Evolutionary conservation across 805 yeast species (phyloP).

Genomic region (Kurtzmaniella fragi): DNA sequence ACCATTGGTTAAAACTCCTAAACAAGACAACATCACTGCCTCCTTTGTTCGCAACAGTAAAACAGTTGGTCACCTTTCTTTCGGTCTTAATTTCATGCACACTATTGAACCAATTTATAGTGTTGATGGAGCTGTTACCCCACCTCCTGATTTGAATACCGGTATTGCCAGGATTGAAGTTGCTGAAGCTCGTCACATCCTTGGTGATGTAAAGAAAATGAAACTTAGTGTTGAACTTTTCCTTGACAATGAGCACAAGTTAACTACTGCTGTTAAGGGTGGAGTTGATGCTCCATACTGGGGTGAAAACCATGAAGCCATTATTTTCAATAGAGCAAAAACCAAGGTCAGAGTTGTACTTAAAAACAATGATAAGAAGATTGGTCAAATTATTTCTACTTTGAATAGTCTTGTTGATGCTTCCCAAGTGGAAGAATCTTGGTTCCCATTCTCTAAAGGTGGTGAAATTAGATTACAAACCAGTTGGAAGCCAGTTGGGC

Average conservation of each 20-base stretch:
- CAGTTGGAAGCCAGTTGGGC: slow-evolving; percentile 81
- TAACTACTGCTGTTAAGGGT: slow-evolving; percentile 55
- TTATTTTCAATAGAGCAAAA: slow-evolving; percentile 67
- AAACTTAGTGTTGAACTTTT: slow-evolving; percentile 69
- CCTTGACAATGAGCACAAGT: slow-evolving; percentile 54
- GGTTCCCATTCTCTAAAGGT: slow-evolving; percentile 69
- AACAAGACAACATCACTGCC: slow-evolving; percentile 44
- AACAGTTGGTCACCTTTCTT: slow-evolving; percentile 69
- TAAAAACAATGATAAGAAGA: slow-evolving; percentile 49
- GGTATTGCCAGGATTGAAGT: slow-evolving; percentile 78
- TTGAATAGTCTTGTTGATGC: slow-evolving; percentile 69
- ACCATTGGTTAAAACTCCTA: slow-evolving; percentile 49
- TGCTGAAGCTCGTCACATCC: slow-evolving; percentile 55
- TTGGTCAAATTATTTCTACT: slow-evolving; percentile 56
- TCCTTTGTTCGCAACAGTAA: slow-evolving; percentile 77
- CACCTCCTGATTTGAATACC: slow-evolving; percentile 89
- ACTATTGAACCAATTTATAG: slow-evolving; percentile 56
- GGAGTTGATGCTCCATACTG: slow-evolving; percentile 64
- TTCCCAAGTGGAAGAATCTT: slow-evolving; percentile 67
- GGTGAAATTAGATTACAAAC: slow-evolving; percentile 72
- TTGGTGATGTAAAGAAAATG: slow-evolving; percentile 42
- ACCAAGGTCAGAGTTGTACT: slow-evolving; percentile 64
- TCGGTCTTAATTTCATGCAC: slow-evolving; percentile 73
- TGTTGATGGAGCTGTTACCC: slow-evolving; percentile 78
- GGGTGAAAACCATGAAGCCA: slow-evolving; percentile 57